Conservation (phyloP, 306 rosid species). For the Sicyos baderoa region DNA sequence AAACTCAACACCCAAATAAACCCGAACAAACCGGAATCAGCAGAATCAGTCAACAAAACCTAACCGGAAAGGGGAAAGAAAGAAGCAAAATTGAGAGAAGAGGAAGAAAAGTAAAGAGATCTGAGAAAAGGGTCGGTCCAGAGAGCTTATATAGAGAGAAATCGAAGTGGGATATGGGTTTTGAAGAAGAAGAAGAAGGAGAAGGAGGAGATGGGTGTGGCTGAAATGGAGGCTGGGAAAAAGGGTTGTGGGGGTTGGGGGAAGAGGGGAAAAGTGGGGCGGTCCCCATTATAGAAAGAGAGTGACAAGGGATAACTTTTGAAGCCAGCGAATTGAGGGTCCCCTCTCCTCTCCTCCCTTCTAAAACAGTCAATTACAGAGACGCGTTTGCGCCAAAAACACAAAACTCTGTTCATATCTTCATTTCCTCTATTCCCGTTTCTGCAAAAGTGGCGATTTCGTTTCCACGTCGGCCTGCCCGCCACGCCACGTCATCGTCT, state of each 20-base stretch:
- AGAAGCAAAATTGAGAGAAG: background rate
- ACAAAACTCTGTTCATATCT: too few relatives aligned
- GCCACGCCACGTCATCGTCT: too few relatives aligned
- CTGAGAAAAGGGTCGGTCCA: background rate
- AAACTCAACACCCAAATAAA: background rate
- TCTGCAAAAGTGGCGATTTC: too few relatives aligned
- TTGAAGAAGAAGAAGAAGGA: background rate
- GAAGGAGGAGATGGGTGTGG: background rate
- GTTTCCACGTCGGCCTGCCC: too few relatives aligned
- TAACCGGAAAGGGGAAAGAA: background rate
- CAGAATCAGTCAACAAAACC: conserved; percentile 3
- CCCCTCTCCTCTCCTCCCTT: too few relatives aligned
- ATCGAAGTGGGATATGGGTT: background rate
- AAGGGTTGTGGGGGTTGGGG: background rate
- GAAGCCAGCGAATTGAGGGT: background rate
- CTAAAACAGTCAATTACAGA: background rate
- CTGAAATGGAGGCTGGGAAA: background rate
- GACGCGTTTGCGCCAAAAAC: background rate
- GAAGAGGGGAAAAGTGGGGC: background rate
- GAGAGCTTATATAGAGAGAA: background rate
- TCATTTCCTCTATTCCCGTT: too few relatives aligned
- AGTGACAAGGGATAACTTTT: background rate
- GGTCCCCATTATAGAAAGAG: background rate
- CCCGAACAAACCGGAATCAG: background rate
- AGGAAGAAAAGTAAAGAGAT: background rate